Evolutionary conservation across 208 protist genomes (phyloP).

Genomic region (Leptomonas pyrrhocoris): DNA sequence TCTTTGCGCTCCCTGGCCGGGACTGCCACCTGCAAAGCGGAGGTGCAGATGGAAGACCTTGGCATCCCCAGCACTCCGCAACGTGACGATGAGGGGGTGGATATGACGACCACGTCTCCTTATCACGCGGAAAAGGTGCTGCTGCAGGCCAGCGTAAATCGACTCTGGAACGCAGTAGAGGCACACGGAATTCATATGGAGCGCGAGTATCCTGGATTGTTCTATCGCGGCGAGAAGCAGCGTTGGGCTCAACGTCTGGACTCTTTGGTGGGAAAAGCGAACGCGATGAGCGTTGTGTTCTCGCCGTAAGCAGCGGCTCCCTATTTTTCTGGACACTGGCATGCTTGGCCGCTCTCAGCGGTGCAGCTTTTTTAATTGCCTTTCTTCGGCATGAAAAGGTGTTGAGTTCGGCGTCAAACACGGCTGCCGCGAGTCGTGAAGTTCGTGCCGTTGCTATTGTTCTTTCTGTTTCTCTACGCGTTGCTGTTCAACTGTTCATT

Average conservation of each 20-base stretch:
- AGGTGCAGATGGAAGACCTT: conserved; percentile 44
- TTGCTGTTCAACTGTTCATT: too few relatives aligned
- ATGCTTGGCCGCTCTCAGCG: too few relatives aligned
- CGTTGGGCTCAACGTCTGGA: conserved; percentile 45
- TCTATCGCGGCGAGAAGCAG: conserved; percentile 65
- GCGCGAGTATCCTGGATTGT: conserved; percentile 56
- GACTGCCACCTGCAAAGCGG: conserved; percentile 63
- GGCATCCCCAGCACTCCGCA: conserved; percentile 22
- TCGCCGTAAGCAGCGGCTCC: conserved; percentile 26
- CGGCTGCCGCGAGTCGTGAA: too few relatives aligned
- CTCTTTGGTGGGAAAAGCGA: conserved; percentile 55
- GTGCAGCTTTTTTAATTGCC: background rate
- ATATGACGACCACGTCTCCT: conserved; percentile 58
- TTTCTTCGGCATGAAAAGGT: too few relatives aligned
- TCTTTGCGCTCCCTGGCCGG: conserved; percentile 39
- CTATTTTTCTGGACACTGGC: too few relatives aligned
- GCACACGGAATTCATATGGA: conserved; percentile 68
- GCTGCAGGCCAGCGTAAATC: conserved; percentile 49
- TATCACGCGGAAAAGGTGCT: conserved; percentile 54
- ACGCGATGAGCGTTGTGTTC: conserved; percentile 77
- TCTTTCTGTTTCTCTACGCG: too few relatives aligned
- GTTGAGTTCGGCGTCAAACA: too few relatives aligned
- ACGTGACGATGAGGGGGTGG: conserved; percentile 41
- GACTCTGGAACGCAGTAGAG: conserved; percentile 64
- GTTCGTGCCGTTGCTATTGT: too few relatives aligned